Conservation (phyloP, 2,329 filamentous ascomycete species). For the Fusarium secorum region DNA sequence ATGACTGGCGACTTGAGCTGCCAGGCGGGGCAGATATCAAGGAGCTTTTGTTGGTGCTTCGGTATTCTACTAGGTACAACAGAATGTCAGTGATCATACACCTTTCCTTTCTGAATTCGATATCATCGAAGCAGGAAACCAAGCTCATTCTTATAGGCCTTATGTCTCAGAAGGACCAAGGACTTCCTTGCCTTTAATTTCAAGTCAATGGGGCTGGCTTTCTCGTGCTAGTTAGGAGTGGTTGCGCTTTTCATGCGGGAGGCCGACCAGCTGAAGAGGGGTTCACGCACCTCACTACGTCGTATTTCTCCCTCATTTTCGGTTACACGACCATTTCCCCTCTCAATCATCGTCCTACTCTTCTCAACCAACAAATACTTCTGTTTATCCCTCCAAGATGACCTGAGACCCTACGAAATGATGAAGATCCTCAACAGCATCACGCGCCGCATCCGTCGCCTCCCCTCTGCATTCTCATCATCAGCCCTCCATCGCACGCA, state of each 20-base stretch:
- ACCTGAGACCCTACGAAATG: rapidly evolving
- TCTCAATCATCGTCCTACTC: rapidly evolving
- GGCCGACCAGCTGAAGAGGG: conserved; percentile 14
- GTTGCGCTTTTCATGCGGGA: conserved; percentile 2
- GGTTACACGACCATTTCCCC: neutral
- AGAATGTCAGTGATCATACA: rapidly evolving
- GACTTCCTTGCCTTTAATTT: rapidly evolving
- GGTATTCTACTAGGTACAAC: rapidly evolving
- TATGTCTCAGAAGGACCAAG: neutral
- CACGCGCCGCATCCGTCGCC: neutral
- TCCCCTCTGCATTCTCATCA: neutral
- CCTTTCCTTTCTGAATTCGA: neutral
- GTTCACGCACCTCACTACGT: neutral
- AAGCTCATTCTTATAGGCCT: rapidly evolving
- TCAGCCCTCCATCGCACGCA: conserved; percentile 29
- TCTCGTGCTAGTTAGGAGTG: neutral
- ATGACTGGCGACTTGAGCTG: too few relatives aligned
- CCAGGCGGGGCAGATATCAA: neutral
- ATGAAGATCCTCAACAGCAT: conserved; percentile 12
- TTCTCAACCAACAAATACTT: rapidly evolving
- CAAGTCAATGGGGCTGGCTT: rapidly evolving
- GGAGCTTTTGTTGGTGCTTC: neutral
- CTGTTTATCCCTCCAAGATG: rapidly evolving
- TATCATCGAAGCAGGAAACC: neutral
- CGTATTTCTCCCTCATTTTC: neutral